Evolutionary conservation across 2,329 filamentous ascomycete species (phyloP).

Genomic region (Escovopsis weberi): DNA sequence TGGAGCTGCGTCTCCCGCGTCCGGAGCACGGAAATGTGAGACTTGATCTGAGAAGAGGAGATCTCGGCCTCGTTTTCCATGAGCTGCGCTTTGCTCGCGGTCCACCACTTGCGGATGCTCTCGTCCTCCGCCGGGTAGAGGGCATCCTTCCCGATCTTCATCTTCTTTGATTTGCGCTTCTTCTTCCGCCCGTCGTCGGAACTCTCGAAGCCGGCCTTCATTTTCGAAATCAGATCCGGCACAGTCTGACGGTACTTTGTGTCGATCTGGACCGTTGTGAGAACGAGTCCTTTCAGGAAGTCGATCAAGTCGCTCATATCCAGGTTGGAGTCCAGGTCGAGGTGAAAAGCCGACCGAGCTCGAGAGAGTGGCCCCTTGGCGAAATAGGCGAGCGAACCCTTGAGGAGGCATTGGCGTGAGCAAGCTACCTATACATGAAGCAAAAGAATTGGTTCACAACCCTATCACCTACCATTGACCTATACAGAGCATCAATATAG

Average conservation of each 20-base stretch:
- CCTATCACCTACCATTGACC: slow-evolving; percentile 38
- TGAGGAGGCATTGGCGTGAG: neutral
- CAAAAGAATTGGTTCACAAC: neutral
- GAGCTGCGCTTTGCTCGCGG: slow-evolving; percentile 35
- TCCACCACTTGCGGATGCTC: slow-evolving; percentile 58
- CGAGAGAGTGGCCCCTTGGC: slow-evolving; percentile 68
- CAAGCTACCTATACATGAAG: neutral
- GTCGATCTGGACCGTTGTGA: slow-evolving; percentile 54
- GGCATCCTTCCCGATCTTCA: slow-evolving; percentile 53
- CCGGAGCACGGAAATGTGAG: slow-evolving; percentile 50
- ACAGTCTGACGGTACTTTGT: slow-evolving; percentile 67
- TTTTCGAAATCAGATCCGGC: slow-evolving; percentile 43
- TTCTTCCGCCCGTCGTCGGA: slow-evolving; percentile 33
- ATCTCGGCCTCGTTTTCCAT: slow-evolving; percentile 33
- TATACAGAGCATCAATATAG: slow-evolving; percentile 46
- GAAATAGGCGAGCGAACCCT: slow-evolving; percentile 71
- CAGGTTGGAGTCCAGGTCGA: slow-evolving; percentile 44
- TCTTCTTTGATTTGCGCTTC: slow-evolving; percentile 45
- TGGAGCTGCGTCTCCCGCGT: slow-evolving; percentile 69
- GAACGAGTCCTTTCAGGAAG: slow-evolving; percentile 55
- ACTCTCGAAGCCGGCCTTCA: slow-evolving; percentile 41
- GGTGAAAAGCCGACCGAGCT: slow-evolving; percentile 54
- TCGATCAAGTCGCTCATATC: slow-evolving; percentile 48
- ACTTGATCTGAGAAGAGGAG: slow-evolving; percentile 40
- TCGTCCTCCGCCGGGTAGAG: slow-evolving; percentile 53